Conservation (phyloP, 805 yeast species). For the Pichia heedii region DNA sequence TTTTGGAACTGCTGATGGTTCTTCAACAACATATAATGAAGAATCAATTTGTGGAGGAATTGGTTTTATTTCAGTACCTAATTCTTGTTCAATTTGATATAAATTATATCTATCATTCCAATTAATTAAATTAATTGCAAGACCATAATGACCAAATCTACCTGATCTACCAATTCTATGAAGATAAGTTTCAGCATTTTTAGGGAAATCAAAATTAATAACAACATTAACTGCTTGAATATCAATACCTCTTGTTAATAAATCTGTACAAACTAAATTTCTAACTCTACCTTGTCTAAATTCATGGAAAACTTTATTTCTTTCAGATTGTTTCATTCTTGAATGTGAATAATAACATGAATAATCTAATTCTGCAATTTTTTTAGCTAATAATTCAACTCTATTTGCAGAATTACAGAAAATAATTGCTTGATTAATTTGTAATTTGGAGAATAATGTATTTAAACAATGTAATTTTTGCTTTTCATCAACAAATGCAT, state of each 20-base stretch:
- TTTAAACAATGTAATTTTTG: constrained; percentile 94
- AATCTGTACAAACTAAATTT: constrained; percentile 92
- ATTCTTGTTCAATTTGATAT: constrained; percentile 92
- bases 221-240: constrained; percentile 98
- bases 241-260: constrained; percentile 96
- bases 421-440: constrained; percentile 92
- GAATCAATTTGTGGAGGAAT: constrained; percentile 92
- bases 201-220: constrained; percentile 96
- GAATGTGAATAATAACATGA: constrained; percentile 98
- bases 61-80: constrained; percentile 95
- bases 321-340: constrained; percentile 92
- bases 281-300: constrained; percentile 97
- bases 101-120: constrained; percentile 94
- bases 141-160: constrained; percentile 96
- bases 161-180: constrained; percentile 99
- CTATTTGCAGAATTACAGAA: constrained; percentile 96
- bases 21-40: constrained; percentile 78
- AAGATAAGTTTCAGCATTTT: constrained; percentile 92
- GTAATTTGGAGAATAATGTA: constrained; percentile 87
- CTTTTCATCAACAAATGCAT: constrained; percentile 96
- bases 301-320: constrained; percentile 97
- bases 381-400: constrained; percentile 91
- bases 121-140: constrained; percentile 92
- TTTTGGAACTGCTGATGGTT: constrained; percentile 67
- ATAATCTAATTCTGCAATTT: constrained; percentile 91